These are phyloP conservation scores for Sclerotinia sclerotiorum DNA, from an alignment of 2,329 filamentous ascomycete genomes.

Conservation along the genomic window DNA sequence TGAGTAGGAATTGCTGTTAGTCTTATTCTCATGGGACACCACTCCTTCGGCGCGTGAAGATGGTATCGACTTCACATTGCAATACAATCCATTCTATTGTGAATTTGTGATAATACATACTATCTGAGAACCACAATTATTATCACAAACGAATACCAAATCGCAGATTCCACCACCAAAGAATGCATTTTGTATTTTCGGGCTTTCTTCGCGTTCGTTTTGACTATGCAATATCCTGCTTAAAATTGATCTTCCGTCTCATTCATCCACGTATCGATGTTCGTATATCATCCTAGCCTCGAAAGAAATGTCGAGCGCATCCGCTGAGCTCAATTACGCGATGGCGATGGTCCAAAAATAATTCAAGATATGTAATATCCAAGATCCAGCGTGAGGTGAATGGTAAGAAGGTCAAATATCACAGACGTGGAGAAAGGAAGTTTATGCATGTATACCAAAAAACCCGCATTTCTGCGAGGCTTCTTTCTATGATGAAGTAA, in stretches of 20 bases:
- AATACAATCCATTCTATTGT: neutral
- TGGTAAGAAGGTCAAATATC: neutral
- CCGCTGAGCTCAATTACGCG: neutral
- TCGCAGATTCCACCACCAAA: slow-evolving; percentile 46
- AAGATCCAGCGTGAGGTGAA: neutral
- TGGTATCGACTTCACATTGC: neutral
- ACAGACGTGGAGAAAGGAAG: neutral
- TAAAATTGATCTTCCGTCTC: neutral
- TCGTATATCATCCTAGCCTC: slow-evolving; percentile 7
- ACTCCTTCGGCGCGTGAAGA: neutral
- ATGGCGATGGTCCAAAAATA: neutral
- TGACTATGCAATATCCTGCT: neutral
- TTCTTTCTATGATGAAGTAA: neutral
- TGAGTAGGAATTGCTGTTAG: slow-evolving; percentile 26
- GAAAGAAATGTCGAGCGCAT: neutral
- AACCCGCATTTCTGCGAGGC: neutral
- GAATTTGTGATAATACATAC: slow-evolving; percentile 37
- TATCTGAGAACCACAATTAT: slow-evolving; percentile 35
- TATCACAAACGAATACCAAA: slow-evolving; percentile 46
- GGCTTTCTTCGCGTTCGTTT: neutral
- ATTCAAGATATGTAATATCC: neutral
- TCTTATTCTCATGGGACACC: neutral
- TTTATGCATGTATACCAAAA: neutral
- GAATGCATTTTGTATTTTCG: neutral
- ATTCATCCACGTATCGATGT: neutral